Evolutionary conservation across 805 yeast genomes (phyloP).

Genomic region (Pichia exigua): DNA sequence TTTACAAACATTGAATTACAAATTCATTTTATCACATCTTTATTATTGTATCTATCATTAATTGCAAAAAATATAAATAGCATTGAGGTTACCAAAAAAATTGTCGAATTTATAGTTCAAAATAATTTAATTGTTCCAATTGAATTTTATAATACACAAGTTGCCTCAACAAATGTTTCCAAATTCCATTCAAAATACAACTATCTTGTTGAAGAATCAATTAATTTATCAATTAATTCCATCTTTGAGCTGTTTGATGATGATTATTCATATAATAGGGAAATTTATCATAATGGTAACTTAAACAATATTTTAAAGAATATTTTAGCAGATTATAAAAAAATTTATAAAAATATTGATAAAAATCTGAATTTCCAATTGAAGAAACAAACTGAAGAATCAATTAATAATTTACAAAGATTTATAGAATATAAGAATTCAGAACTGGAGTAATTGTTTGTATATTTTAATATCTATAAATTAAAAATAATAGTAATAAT

Average conservation of each 20-base stretch:
- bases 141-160: constrained; percentile 6
- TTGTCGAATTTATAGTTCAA: constrained; percentile 23
- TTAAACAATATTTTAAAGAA: constrained; percentile 37
- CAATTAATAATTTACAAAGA: constrained; percentile 56
- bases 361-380: constrained; percentile 50
- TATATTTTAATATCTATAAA: neutral
- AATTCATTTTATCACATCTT: constrained; percentile 16
- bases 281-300: constrained; percentile 52
- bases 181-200: constrained; percentile 21
- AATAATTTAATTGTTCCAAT: constrained; percentile 17
- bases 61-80: constrained; percentile 19
- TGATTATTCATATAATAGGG: constrained; percentile 57
- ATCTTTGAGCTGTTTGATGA: constrained; percentile 80
- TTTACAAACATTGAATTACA: constrained; percentile 8
- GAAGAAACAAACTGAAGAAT: constrained; percentile 60
- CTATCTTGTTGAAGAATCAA: constrained; percentile 20
- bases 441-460: neutral
- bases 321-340: constrained; percentile 41
- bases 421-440: constrained; percentile 67
- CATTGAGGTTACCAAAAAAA: constrained; percentile 13
- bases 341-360: constrained; percentile 55
- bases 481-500: neutral
- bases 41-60: constrained; percentile 20
- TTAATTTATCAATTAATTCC: constrained; percentile 55
- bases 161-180: constrained; percentile 6